Conservation (phyloP, 176 grass and related monocot species). For the Elymus sibiricus region DNA sequence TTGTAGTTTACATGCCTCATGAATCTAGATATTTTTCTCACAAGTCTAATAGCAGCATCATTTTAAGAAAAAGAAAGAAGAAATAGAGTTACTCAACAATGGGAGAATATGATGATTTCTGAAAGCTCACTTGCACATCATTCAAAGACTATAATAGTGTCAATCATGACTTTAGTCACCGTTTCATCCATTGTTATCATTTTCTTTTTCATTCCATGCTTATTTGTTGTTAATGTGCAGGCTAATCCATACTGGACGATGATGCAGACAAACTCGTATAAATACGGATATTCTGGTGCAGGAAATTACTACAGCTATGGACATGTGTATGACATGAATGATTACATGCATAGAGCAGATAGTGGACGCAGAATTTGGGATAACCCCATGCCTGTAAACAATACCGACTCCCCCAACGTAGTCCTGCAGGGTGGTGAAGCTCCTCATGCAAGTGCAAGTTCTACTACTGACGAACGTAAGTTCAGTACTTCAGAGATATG, state of each 20-base stretch:
- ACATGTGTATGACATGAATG: slow-evolving; percentile 69
- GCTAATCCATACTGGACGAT: slow-evolving; percentile 88
- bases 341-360: slow-evolving; percentile 68
- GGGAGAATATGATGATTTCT: neutral
- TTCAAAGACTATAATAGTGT: slow-evolving; percentile 10
- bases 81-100: neutral
- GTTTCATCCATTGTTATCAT: neutral
- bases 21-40: neutral
- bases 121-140: neutral
- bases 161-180: neutral
- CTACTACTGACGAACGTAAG: slow-evolving; percentile 79
- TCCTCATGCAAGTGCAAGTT: slow-evolving; percentile 38
- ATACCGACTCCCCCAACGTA: slow-evolving; percentile 37
- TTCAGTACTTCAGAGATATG: slow-evolving; percentile 10
- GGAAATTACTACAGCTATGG: slow-evolving; percentile 77
- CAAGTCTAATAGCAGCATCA: neutral
- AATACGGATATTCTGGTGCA: slow-evolving; percentile 73
- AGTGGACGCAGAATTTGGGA: slow-evolving; percentile 76
- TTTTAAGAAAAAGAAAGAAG: neutral
- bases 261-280: slow-evolving; percentile 90
- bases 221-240: slow-evolving; percentile 39
- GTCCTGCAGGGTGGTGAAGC: slow-evolving; percentile 36
- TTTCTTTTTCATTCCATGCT: slow-evolving; percentile 1
- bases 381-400: slow-evolving; percentile 52
- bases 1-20: neutral